A percentile compares a stretch with the other conserved stretches of the same genome.
Conservation (phyloP, 1,139 yeast species). For the Debaryomyces coudertii region DNA sequence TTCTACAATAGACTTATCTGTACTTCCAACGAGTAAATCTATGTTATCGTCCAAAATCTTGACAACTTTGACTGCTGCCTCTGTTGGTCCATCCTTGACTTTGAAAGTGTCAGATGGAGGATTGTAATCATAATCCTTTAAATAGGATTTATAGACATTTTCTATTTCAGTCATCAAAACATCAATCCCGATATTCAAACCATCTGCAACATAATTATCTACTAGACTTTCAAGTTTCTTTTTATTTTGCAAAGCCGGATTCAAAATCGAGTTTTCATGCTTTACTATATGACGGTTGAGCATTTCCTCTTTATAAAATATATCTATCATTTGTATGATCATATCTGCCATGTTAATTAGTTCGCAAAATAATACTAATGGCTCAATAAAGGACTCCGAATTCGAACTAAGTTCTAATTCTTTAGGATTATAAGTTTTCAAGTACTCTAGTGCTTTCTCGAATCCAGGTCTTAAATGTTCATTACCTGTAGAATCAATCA, state of each 20-base stretch:
- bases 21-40: conserved; percentile 73
- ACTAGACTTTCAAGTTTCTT: conserved; percentile 77
- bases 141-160: conserved; percentile 31
- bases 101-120: conserved; percentile 24
- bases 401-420: conserved; percentile 30
- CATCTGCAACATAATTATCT: conserved; percentile 90
- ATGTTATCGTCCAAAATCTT: conserved; percentile 73
- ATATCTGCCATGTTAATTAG: conserved; percentile 90
- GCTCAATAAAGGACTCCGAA: conserved; percentile 59
- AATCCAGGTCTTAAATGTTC: conserved; percentile 82
- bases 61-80: conserved; percentile 67
- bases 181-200: conserved; percentile 86
- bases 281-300: conserved; percentile 62
- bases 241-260: conserved; percentile 79
- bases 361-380: conserved; percentile 84
- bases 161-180: conserved; percentile 79
- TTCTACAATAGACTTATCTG: conserved; percentile 86
- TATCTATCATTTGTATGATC: conserved; percentile 89
- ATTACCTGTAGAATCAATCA: conserved; percentile 66
- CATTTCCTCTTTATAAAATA: conserved; percentile 87
- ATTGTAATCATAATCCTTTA: conserved; percentile 38
- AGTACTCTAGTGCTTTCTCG: conserved; percentile 70
- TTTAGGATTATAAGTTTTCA: conserved; percentile 72
- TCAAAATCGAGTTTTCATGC: conserved; percentile 73
- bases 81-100: conserved; percentile 57